Conservation (phyloP, 1,284 basidiomycete species). For the Stygiomarasmius scandens region DNA sequence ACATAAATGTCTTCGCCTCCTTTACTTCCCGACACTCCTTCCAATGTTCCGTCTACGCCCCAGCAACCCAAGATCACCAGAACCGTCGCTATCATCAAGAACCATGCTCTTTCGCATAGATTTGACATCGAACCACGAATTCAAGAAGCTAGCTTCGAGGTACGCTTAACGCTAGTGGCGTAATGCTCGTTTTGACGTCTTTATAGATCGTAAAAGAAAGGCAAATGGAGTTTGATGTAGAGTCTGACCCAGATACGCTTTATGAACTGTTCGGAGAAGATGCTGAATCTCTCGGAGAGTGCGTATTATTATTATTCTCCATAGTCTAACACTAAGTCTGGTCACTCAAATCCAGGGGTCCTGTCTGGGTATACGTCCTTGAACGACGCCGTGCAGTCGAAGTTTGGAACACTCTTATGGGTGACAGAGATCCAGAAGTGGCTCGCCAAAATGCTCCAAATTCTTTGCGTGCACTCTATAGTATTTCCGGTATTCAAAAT, state of each 20-base stretch:
- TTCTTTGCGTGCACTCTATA: conserved; percentile 71
- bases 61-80: conserved; percentile 46
- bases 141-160: conserved; percentile 77
- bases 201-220: conserved; percentile 77
- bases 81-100: conserved; percentile 80
- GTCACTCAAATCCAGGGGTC: conserved; percentile 51
- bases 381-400: conserved; percentile 77
- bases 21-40: conserved; percentile 13
- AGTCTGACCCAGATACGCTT: conserved; percentile 74
- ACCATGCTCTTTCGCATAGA: conserved; percentile 66
- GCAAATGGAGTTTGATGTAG: conserved; percentile 81
- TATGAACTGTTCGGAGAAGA: conserved; percentile 78
- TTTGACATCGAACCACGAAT: conserved; percentile 78
- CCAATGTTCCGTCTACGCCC: conserved; percentile 19
- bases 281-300: conserved; percentile 73
- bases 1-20: not conserved
- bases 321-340: conserved; percentile 10
- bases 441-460: conserved; percentile 58
- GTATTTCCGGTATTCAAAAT: conserved; percentile 55
- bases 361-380: conserved; percentile 85
- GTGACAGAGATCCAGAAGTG: conserved; percentile 57
- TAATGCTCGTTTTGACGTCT: conserved; percentile 3
- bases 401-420: conserved; percentile 76
- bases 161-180: conserved; percentile 32
- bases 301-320: conserved; percentile 34